phyloP scores from a whole-genome alignment of 306 rosid species.

The Nissolia schottii region DNA sequence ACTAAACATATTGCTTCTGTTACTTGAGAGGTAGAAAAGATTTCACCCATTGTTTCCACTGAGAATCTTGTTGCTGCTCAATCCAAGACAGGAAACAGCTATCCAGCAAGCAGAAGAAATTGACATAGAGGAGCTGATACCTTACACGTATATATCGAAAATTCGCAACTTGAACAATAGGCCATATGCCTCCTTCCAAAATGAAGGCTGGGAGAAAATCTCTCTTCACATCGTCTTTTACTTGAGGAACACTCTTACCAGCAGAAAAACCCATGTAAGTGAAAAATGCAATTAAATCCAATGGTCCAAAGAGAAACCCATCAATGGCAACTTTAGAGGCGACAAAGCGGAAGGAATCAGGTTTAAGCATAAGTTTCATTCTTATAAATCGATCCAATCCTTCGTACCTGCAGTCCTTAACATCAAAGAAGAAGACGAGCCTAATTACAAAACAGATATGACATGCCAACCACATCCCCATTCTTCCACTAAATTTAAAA shows the following conservation, averaged over 20 bases:
- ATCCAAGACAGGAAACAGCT: conserved; percentile 76
- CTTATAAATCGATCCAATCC: conserved; percentile 59
- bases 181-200: conserved; percentile 68
- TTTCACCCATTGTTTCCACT: conserved; percentile 72
- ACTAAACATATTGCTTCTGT: conserved; percentile 34
- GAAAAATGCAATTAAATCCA: conserved; percentile 57
- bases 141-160: conserved; percentile 66
- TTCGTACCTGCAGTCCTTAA: conserved; percentile 48
- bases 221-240: conserved; percentile 67
- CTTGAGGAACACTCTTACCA: conserved; percentile 52
- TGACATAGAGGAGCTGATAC: conserved; percentile 74
- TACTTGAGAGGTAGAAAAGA: conserved; percentile 43
- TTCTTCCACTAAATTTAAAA: too few relatives aligned
- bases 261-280: conserved; percentile 67
- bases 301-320: conserved; percentile 55
- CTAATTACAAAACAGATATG: neutral
- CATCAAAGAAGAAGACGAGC: neutral
- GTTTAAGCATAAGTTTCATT: conserved; percentile 40
- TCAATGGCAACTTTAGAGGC: conserved; percentile 65
- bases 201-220: conserved; percentile 62
- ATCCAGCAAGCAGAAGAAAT: conserved; percentile 68
- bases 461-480: neutral
- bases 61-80: conserved; percentile 75
- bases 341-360: conserved; percentile 56
- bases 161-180: conserved; percentile 59